Base-by-base conservation (phyloP, 2,329 filamentous ascomycete genomes). In the Cadophora sp. region DNA sequence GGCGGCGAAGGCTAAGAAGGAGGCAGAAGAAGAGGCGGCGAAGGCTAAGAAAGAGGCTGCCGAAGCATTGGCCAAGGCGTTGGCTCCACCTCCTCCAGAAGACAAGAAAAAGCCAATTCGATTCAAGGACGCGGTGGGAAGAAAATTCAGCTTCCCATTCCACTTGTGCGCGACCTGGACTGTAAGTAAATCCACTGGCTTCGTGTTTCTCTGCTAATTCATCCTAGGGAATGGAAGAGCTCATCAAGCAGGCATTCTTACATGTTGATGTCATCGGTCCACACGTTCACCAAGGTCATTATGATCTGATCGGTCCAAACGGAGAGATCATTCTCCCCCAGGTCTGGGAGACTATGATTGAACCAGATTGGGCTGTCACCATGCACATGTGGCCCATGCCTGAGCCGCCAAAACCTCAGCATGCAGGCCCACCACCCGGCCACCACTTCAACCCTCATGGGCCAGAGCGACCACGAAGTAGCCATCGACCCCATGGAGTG, bases 81-180 rank as follows among this genome's bases (percentile, higher is more conserved):
- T 79, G 56, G 70, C 65, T 33, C 66, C 69, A 16, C 66, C 70
- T 45, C 66, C 71, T 27, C 53, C 56, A 16, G 66, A 71, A 4
- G 84, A 82, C 6, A 80, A 81, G 65, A 83, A 84, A 68, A 79
- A 86, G 73, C 92, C 92, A 2, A 92, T 97, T 78, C 90, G 90
- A 72, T 97, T 97, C 81, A 96, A 96, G 80, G 94, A 97, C 77
- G 94, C 94, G 0, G 89, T 97, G 18, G 92, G 93, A 39, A 87
- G 94, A 72, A 97, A 96, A 79, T 97, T 96, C 78, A 96, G 89
- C 79, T 97, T 97, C 76, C 94, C 94, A 1, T 97, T 90, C 80
- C 88, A 94, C 70, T 79, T 96, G 36, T 97, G 94, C 79, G 88
- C 89, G 75, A 96, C 90, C 2, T 96, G 93, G 93, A 82, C 84